These are phyloP conservation scores for Globisporangium paddicum DNA, from an alignment of 352 stramenopile genomes.

Conservation along the genomic window DNA sequence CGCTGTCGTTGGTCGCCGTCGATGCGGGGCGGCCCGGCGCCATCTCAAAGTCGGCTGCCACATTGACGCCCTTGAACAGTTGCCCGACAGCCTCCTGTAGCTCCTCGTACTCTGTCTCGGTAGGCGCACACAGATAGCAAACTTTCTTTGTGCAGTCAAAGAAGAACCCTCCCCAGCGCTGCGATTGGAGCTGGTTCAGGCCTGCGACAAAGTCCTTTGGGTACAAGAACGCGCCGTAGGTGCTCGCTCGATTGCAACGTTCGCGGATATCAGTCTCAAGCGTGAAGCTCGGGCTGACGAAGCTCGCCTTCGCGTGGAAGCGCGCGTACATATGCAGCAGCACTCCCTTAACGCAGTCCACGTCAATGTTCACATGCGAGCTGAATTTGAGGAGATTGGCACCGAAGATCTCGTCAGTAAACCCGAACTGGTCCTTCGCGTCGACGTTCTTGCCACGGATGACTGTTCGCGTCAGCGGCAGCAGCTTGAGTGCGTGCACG, in stretches of 20 bases:
- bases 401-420: constrained; percentile 4
- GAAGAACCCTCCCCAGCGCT: constrained; percentile 6
- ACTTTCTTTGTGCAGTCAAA: constrained; percentile 4
- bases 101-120: background rate
- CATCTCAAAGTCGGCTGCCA: background rate
- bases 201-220: constrained; percentile 4
- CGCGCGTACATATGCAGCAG: constrained; percentile 2
- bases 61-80: background rate
- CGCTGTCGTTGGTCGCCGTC: constrained; percentile 1
- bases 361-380: constrained; percentile 2
- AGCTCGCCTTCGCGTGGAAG: constrained; percentile 4
- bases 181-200: constrained; percentile 2
- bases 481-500: background rate
- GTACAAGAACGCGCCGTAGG: constrained; percentile 9
- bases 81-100: background rate
- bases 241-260: background rate
- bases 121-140: constrained; percentile 4
- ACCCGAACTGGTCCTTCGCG: background rate
- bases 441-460: background rate
- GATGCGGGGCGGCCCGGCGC: background rate
- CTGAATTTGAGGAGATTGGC: constrained; percentile 1
- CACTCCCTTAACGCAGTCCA: constrained; percentile 7
- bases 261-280: background rate
- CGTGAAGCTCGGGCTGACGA: constrained; percentile 3
- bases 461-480: background rate